Conservation (phyloP, 306 rosid species). For the Glycyrrhiza uralensis region DNA sequence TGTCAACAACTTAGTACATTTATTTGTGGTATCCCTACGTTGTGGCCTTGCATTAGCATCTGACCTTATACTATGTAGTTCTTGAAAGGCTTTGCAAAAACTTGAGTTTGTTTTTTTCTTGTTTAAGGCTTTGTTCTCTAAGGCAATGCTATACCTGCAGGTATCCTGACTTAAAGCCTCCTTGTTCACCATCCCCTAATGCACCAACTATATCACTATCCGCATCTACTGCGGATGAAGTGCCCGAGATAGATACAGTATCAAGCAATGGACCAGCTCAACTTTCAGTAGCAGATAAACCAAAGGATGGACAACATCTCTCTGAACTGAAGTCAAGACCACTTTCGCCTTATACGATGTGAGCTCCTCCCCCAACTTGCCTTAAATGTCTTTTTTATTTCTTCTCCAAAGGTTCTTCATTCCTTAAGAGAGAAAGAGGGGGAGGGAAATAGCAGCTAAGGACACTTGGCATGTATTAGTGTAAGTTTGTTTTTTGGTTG, state of each 20-base stretch:
- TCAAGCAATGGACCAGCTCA: slow-evolving; percentile 46
- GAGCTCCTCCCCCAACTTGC: slow-evolving; percentile 32
- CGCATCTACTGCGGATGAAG: slow-evolving; percentile 23
- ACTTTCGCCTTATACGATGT: slow-evolving; percentile 70
- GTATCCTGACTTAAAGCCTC: slow-evolving; percentile 76
- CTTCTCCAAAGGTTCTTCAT: background rate
- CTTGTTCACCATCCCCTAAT: slow-evolving; percentile 76
- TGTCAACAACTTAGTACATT: background rate
- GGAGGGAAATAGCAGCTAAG: too few species aligned
- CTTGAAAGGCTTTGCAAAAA: background rate
- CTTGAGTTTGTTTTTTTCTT: slow-evolving; percentile 13
- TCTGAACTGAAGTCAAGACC: slow-evolving; percentile 54
- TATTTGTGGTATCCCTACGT: background rate
- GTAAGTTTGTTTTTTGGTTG: background rate
- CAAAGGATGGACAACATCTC: slow-evolving; percentile 22
- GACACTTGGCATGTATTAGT: background rate
- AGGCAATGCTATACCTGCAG: slow-evolving; percentile 36
- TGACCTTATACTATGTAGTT: background rate
- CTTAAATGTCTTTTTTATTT: background rate
- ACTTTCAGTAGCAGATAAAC: slow-evolving; percentile 30
- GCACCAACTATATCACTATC: slow-evolving; percentile 41
- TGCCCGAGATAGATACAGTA: background rate
- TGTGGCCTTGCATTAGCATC: background rate
- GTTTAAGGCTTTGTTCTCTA: background rate
- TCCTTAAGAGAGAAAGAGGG: too few species aligned